phyloP scores from a whole-genome alignment of 129 eudicot genomes.

The Artemisia tridentata region DNA sequence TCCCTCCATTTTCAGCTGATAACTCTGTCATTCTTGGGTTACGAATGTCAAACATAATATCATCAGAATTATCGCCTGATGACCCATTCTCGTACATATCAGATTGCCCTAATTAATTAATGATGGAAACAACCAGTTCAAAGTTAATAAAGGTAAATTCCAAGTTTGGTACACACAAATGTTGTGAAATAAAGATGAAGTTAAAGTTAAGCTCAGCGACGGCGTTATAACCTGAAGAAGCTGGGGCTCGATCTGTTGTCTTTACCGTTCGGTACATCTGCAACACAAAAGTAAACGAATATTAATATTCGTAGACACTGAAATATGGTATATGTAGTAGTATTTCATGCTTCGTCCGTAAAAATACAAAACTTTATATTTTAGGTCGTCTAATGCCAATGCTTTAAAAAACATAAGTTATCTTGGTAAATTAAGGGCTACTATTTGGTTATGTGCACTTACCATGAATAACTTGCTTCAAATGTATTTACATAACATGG shows the following conservation, averaged over 20 bases:
- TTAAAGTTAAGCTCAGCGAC: slow-evolving; percentile 8
- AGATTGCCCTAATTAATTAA: slow-evolving; percentile 55
- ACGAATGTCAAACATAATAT: slow-evolving; percentile 55
- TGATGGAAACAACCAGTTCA: not conserved
- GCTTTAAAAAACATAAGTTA: too few species aligned
- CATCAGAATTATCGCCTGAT: slow-evolving; percentile 92
- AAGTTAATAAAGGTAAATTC: not conserved
- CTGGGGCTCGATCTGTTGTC: slow-evolving; percentile 89
- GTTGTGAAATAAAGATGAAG: not conserved
- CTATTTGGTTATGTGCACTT: not conserved
- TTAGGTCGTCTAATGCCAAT: not conserved
- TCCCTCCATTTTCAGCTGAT: slow-evolving; percentile 44
- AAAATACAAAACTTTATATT: not conserved
- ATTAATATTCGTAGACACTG: not conserved
- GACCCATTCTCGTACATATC: slow-evolving; percentile 82
- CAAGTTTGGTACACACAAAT: not conserved
- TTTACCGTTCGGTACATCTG: slow-evolving; percentile 97
- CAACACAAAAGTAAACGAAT: slow-evolving; percentile 18
- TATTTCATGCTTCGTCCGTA: not conserved
- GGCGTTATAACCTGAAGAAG: slow-evolving; percentile 66
- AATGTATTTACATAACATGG: not conserved
- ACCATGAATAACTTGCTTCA: not conserved
- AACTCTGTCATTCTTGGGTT: slow-evolving; percentile 48
- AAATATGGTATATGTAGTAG: too few species aligned
- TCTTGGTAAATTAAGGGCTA: not conserved